Evolutionary conservation across 129 eudicot genomes (phyloP).

Genomic region (Flaveria trinervia): DNA sequence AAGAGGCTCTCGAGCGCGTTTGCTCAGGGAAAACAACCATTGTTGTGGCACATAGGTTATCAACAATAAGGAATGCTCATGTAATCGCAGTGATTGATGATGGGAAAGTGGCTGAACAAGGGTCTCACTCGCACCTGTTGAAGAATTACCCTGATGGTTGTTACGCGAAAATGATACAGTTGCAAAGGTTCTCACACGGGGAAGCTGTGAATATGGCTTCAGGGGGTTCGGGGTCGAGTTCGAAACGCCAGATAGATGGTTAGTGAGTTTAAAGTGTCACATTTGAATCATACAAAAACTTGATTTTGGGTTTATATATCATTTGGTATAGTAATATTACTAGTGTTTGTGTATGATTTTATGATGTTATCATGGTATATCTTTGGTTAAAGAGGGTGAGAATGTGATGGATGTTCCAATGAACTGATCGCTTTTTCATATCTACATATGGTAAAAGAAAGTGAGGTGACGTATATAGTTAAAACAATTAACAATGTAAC

Average conservation of each 20-base stretch:
- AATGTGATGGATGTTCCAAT: neutral
- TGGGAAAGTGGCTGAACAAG: slow-evolving; percentile 88
- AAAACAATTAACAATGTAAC: no score
- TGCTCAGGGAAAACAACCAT: slow-evolving; percentile 79
- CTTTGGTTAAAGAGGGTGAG: neutral
- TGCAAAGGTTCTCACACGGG: slow-evolving; percentile 74
- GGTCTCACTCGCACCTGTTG: slow-evolving; percentile 78
- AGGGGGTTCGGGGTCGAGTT: slow-evolving; percentile 49
- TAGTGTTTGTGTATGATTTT: slow-evolving; percentile 16
- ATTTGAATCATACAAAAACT: slow-evolving; percentile 34
- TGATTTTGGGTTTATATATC: slow-evolving; percentile 29
- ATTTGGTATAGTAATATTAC: slow-evolving; percentile 39
- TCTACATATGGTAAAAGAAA: no score
- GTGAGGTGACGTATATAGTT: no score
- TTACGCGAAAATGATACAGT: slow-evolving; percentile 84
- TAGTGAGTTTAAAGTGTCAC: slow-evolving; percentile 24
- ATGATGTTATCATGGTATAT: slow-evolving; percentile 2
- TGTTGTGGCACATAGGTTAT: slow-evolving; percentile 78
- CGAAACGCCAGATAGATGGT: slow-evolving; percentile 50
- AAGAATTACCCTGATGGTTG: slow-evolving; percentile 80
- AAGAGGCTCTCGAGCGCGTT: slow-evolving; percentile 69
- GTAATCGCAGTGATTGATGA: slow-evolving; percentile 83
- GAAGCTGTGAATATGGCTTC: slow-evolving; percentile 55
- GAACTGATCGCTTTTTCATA: neutral
- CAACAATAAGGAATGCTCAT: slow-evolving; percentile 83